Evolutionary conservation across 2,329 filamentous ascomycete species (phyloP), one percentile per base, ranked within the genome.

Genomic region (Paecilomyces niveus): DNA sequence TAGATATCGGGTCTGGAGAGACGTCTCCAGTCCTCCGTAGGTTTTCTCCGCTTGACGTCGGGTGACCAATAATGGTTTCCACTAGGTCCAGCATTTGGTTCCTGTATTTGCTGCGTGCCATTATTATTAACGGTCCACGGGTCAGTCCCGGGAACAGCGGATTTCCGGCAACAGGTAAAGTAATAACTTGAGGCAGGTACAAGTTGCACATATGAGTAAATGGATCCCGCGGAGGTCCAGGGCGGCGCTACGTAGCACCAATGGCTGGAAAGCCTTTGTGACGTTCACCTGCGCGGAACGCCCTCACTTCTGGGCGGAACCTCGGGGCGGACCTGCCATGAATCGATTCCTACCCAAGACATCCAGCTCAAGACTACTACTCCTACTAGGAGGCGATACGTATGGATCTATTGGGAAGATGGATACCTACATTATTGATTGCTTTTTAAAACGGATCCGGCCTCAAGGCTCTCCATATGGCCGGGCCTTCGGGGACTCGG

Each of bases 51-150:
- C 33, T 50, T 45, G 18, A 50, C 65, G 71, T 75, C 72, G 71
- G 72, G 69, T 74, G 72, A 75, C 72, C 72, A 69, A 62, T 67
- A 62, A 66, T 67, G 65, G 68, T 73, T 74, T 74, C 70, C 67
- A 62, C 69, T 64, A 61, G 65, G 66, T 65, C 58, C 53, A 58
- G 26, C 9, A 24, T 39, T 13, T 50, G 53, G 15, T n/a, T 55
- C 39, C 35, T 35, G 51, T 55, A 54, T 52, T 21, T 24, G 21
- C 15, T 52, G 26, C 24, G 50, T 52, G 29, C 50, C 22, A 24
- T 29, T n/a, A n/a, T n/a, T n/a, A n/a, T n/a, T 5, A 13, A 52
- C 26, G 10, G 15, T 18, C 39, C 39, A 45, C n/a, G 39, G 39
- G n/a, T 45, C 15, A 8, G n/a, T n/a, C 18, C 15, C 35, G 35